A percentile compares a stretch with the other conserved stretches of the same genome.
These are phyloP conservation scores for Botrytis tulipae DNA, from an alignment of 2,329 filamentous ascomycete species.

Conservation along the genomic window DNA sequence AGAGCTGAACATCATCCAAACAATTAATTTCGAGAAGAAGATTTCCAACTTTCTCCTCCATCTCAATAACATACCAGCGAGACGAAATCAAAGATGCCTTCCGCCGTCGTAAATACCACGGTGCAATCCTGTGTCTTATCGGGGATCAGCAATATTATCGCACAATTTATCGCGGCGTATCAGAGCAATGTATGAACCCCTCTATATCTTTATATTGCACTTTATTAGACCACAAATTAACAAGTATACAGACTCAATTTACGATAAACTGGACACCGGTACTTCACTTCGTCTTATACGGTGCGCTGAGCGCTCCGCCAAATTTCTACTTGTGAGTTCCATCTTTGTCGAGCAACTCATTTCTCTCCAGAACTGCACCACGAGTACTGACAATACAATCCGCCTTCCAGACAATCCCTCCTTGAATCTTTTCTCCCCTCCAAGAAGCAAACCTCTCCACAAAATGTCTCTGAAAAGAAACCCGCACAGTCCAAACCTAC, in stretches of 20 bases:
- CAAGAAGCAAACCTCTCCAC: slow-evolving; percentile 36
- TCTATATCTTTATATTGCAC: background rate
- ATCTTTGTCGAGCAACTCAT: background rate
- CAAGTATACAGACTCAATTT: slow-evolving; percentile 51
- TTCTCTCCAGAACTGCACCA: accelerated
- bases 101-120: slow-evolving; percentile 13
- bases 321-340: slow-evolving; percentile 73
- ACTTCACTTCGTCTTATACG: slow-evolving; percentile 74
- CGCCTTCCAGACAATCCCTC: slow-evolving; percentile 59
- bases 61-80: background rate
- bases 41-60: background rate
- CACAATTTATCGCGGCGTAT: slow-evolving; percentile 67
- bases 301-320: slow-evolving; percentile 70
- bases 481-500: slow-evolving; percentile 44
- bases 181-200: slow-evolving; percentile 38
- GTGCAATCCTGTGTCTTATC: slow-evolving; percentile 19
- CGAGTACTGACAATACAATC: background rate
- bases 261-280: slow-evolving; percentile 65
- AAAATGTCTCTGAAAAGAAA: background rate
- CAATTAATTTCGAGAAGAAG: background rate
- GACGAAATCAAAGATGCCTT: slow-evolving; percentile 12
- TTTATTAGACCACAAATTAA: background rate
- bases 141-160: slow-evolving; percentile 49
- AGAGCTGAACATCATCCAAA: background rate
- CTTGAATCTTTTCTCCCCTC: slow-evolving; percentile 74